These are phyloP conservation scores for Pichiaceae sp. DNA, from an alignment of 1,139 yeast genomes.

Conservation along the genomic window DNA sequence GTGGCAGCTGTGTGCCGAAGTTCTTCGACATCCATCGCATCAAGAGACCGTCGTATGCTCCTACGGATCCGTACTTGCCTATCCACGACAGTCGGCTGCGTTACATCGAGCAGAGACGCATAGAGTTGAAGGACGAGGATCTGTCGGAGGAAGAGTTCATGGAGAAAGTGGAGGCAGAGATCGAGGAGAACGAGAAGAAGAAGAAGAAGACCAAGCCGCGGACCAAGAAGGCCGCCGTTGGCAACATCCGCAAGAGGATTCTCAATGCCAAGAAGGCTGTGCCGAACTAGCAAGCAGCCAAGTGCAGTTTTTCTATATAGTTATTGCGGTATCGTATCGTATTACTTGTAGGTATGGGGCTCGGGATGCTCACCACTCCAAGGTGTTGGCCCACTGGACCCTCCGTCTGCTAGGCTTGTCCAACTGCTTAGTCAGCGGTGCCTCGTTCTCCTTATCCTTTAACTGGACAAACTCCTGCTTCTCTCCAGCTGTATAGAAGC, in stretches of 20 bases:
- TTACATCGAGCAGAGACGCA: slow-evolving; percentile 4
- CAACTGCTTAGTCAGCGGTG: slow-evolving; percentile 4
- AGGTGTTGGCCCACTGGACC: slow-evolving; percentile 44
- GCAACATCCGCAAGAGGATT: too few relatives aligned
- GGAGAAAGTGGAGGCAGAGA: slow-evolving; percentile 4
- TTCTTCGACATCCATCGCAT: slow-evolving; percentile 37
- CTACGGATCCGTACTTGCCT: slow-evolving; percentile 18
- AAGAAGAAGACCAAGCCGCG: not conserved
- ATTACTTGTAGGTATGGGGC: too few relatives aligned
- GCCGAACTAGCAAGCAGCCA: too few relatives aligned
- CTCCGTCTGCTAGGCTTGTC: slow-evolving; percentile 10
- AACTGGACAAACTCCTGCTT: slow-evolving; percentile 12
- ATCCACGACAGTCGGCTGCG: slow-evolving; percentile 15
- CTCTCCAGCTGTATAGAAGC: slow-evolving; percentile 20
- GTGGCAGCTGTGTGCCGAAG: slow-evolving; percentile 42
- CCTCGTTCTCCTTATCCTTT: slow-evolving; percentile 15
- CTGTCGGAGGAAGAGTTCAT: slow-evolving; percentile 3
- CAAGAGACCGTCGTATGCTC: slow-evolving; percentile 34
- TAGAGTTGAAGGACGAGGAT: slow-evolving; percentile 2
- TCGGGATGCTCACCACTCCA: slow-evolving; percentile 50
- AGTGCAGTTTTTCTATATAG: too few relatives aligned
- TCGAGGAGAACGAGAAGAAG: slow-evolving; percentile 1
- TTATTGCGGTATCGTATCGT: too few relatives aligned
- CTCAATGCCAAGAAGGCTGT: too few relatives aligned
- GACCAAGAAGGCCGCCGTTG: slow-evolving; percentile 1